phyloP scores from a whole-genome alignment of 164 flowering plant genomes.

The Vitis riparia region DNA sequence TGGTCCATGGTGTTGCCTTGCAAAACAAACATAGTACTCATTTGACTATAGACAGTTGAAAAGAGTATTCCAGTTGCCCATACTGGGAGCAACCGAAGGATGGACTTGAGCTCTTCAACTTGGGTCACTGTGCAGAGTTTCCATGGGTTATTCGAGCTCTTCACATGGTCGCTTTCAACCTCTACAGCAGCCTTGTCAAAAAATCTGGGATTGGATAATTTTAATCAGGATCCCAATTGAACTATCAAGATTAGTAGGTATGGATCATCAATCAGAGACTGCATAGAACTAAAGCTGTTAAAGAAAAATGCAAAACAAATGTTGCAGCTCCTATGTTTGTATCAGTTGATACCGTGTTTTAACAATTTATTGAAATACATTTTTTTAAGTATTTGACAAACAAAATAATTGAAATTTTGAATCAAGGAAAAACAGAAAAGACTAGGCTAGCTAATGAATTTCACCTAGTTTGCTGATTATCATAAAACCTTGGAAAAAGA shows the following conservation, averaged over 20 bases:
- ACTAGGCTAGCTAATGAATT: too few species aligned
- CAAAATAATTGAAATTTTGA: too few species aligned
- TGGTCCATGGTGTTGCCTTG: conserved; percentile 48
- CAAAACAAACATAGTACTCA: conserved; percentile 43
- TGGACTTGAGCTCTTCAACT: conserved; percentile 37
- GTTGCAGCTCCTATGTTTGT: too few species aligned
- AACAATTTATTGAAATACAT: too few species aligned
- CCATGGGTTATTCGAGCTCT: conserved; percentile 22
- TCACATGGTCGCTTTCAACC: conserved; percentile 12
- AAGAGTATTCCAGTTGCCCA: conserved; percentile 39
- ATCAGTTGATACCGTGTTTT: too few species aligned
- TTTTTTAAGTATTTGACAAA: too few species aligned
- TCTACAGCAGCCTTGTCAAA: conserved; percentile 43
- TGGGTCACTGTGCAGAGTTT: conserved; percentile 39
- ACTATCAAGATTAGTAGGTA: background rate
- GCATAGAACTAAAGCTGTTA: too few species aligned
- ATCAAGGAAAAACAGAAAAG: too few species aligned
- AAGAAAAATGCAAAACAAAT: too few species aligned
- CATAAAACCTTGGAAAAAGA: too few species aligned
- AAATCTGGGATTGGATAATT: conserved; percentile 20
- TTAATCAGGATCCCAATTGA: background rate
- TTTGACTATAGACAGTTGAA: conserved; percentile 30
- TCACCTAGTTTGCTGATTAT: background rate
- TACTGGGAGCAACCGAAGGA: conserved; percentile 31
- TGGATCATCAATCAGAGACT: background rate